Conservation (phyloP, 768 basidiomycete genomes). For the Russula earlei region DNA sequence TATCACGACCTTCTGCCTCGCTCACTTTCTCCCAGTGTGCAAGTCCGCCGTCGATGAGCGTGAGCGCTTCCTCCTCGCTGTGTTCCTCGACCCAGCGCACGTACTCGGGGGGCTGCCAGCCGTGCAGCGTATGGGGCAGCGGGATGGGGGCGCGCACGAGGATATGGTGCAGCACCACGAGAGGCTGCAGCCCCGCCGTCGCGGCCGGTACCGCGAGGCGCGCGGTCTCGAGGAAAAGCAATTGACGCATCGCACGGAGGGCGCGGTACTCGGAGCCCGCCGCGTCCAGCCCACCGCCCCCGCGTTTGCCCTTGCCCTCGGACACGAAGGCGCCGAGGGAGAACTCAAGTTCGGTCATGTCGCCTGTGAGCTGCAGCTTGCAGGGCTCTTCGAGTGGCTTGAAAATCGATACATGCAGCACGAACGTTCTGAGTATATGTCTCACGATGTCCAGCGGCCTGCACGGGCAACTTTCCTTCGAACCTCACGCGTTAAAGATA, state of each 20-base stretch:
- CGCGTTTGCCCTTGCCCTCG: constrained; percentile 49
- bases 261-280: constrained; percentile 84
- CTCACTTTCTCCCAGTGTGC: constrained; percentile 68
- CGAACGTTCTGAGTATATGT: constrained; percentile 76
- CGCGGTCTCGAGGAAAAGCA: constrained; percentile 81
- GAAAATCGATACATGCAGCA: constrained; percentile 89
- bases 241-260: constrained; percentile 76
- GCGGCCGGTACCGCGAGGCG: constrained; percentile 53
- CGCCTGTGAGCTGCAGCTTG: constrained; percentile 87
- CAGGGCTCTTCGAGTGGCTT: constrained; percentile 87
- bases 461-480: not conserved
- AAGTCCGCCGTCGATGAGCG: constrained; percentile 71
- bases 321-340: constrained; percentile 71
- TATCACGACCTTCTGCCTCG: constrained; percentile 45
- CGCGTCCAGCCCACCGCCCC: constrained; percentile 47
- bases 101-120: constrained; percentile 95
- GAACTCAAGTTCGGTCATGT: constrained; percentile 97
- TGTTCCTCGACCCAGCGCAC: constrained; percentile 95
- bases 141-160: constrained; percentile 80
- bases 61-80: constrained; percentile 66
- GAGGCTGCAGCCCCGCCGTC: constrained; percentile 71
- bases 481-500: not conserved
- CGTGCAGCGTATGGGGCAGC: constrained; percentile 81
- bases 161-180: constrained; percentile 87
- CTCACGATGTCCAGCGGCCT: constrained; percentile 46